Base-by-base conservation (phyloP, 1,284 basidiomycete genomes). In the Ceratobasidium sp. region DNA sequence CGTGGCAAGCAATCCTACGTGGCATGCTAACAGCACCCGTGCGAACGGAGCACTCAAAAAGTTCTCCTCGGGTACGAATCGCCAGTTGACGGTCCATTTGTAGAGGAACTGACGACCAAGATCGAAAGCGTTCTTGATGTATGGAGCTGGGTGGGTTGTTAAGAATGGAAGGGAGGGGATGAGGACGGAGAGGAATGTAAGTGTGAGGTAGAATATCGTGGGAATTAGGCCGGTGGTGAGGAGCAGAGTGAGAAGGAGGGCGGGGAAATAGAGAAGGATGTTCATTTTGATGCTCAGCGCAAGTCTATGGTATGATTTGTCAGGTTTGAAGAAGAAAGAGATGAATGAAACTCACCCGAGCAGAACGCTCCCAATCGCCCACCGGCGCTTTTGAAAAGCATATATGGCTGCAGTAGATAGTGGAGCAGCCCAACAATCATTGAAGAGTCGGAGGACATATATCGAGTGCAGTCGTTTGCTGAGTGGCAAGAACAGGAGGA, bases 31-130 rank as follows among this genome's bases (percentile, higher is more conserved):
- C 21, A 99, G 84, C 0, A 82, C 80, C 44, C 80, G 83, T 0
- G 95, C 89, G 82, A 92, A 93, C 23, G 77, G 77, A 2, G 81
- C 79, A 73, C 88, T 91, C 54, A 95, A 81, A 82, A 99, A 99
- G 0, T 82, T 83, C 14, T 87, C 82, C 79, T 96, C 93, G 26
- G 86, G 82, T 1, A 99, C 77, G 78, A 98, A 93, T 43, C 94
- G 87, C 96, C 98, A 99, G 80, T 99, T 99, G 75, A 98, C 96
- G 0, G 97, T 98, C 97, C 97, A 99, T 79, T 94, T 90, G 83
- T 94, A 98, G 44, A 98, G 82, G 83, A 99, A 99, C 14, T 89
- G 86, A 14, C 98, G 89, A 1, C 90, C 90, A 72, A 99, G 85
- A 80, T 99, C 91, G 80, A 98, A 99, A 0, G 98, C 91, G 9